Base-by-base conservation (phyloP, 768 basidiomycete species). In the Suillus bovinus region DNA sequence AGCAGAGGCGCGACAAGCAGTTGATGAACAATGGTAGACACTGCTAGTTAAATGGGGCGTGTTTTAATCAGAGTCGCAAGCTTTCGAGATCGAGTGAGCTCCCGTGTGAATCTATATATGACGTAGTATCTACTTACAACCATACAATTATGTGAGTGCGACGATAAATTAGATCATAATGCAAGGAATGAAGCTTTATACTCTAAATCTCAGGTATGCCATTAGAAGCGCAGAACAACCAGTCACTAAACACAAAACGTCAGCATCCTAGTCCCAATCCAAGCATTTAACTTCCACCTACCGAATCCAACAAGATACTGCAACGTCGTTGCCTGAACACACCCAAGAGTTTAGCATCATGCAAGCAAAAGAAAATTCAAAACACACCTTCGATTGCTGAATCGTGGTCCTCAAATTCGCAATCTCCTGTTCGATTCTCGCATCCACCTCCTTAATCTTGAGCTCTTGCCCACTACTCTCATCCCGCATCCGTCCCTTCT, bases 371-470 rank as follows among this genome's bases (percentile, higher is more conserved):
- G 13, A 27, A 10, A 22, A 58, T n/a, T 22, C 17, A n/a, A 38
- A 59, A 63, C 80, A 38, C 61, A 87, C 91, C 84, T 94, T 94
- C 59, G 91, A 91, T 0, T 90, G 86, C 71, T 94, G 92, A 38
- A 94, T 93, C 8, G 87, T 80, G 2, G 93, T 96, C 60, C 91
- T 80, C 59, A 97, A 74, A 3, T 86, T 87, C 10, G 94, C 93
- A 71, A 96, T 96, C 76, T 98, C 95, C 71, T 93, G 92, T 75
- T 99, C 96, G 67, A 99, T 98, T 72, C 93, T 79, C 4, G 96
- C 98, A 70, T 99, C 96, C 20, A 98, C 95, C 74, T 99, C 96
- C 74, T 94, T 94, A 71, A 99, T 92, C 85, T 98, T 98, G 58
- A 96, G 79, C 70, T 97, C 95, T 70, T 98, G 93, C 44, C 87